These are phyloP conservation scores for Xylaria longipes DNA, from an alignment of 495 filamentous ascomycete species.

Conservation along the genomic window DNA sequence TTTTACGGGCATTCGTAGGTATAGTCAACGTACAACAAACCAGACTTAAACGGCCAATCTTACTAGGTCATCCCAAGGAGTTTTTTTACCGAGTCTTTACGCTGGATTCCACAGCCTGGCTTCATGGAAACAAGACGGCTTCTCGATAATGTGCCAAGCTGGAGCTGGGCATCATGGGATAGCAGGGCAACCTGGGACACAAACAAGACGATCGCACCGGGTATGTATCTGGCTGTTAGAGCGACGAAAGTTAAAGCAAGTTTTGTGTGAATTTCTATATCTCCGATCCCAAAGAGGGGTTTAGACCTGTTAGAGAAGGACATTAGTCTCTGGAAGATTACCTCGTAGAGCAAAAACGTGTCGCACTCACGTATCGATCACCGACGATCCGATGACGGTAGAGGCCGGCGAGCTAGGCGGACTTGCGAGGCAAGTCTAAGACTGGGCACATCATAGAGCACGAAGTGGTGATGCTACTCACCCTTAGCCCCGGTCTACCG, in stretches of 20 bases:
- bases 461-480: background rate
- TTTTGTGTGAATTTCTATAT: background rate
- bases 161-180: background rate
- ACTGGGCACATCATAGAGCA: background rate
- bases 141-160: background rate
- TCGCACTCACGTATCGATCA: background rate
- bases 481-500: background rate
- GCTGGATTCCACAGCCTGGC: background rate
- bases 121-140: background rate
- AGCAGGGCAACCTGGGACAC: background rate
- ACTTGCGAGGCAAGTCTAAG: background rate
- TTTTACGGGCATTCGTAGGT: background rate
- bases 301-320: background rate
- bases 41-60: background rate
- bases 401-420: background rate
- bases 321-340: background rate
- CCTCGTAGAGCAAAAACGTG: conserved; percentile 2
- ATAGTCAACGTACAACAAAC: background rate
- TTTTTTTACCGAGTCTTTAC: background rate
- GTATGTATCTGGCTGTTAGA: background rate
- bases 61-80: background rate
- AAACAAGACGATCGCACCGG: background rate
- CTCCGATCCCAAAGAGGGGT: background rate
- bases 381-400: background rate
- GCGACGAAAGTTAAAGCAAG: background rate